Base-by-base conservation (phyloP, 768 basidiomycete species). In the Panellus pusillus region DNA sequence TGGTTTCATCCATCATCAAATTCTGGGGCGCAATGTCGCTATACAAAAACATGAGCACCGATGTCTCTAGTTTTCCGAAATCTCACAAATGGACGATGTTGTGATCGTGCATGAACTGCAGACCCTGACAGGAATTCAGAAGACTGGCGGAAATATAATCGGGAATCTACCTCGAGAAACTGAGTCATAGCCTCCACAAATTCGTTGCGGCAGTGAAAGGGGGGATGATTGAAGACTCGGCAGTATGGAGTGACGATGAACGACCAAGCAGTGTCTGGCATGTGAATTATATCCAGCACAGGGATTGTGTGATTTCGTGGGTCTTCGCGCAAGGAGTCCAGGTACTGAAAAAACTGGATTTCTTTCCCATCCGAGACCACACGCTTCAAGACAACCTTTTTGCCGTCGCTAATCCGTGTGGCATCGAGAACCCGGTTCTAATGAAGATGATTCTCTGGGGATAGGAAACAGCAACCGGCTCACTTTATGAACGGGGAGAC, bases 11-110 rank as follows among this genome's bases (percentile, higher is more conserved):
- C 47, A 49, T 49, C n/a, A 49, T 24, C 37, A 49, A 18, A 19
- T 49, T 49, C 18, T 41, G 38, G 19, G 47, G 47, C 24, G 38
- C 39, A 18, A 49, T 29, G n/a, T 49, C 47, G 9, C 47, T 49
- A 32, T 6, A 6, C 7, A 32, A 32, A 13, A 32, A 13, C 31
- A 32, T 32, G 31, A 32, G 13, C 31, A n/a, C n/a, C n/a, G n/a
- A n/a, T n/a, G n/a, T 32, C 13, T 6, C 6, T 32, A 13, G 31
- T 7, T 13, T 32, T 32, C 31, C 31, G 13, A 32, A 32, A 7
- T 32, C 42, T 19, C 42, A 19, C 42, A 40, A 40, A n/a, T 40
- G 38, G 18, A 40, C 38, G 15, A 40, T n/a, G n/a, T 40, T 40
- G 18, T 40, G 14, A n/a, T 40, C 38, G 38, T 40, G 38, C 38